A percentile compares a stretch with the other conserved stretches of the same genome.
Conservation (phyloP, 176 grass and related monocot genomes). For the Eleusine coracana region DNA sequence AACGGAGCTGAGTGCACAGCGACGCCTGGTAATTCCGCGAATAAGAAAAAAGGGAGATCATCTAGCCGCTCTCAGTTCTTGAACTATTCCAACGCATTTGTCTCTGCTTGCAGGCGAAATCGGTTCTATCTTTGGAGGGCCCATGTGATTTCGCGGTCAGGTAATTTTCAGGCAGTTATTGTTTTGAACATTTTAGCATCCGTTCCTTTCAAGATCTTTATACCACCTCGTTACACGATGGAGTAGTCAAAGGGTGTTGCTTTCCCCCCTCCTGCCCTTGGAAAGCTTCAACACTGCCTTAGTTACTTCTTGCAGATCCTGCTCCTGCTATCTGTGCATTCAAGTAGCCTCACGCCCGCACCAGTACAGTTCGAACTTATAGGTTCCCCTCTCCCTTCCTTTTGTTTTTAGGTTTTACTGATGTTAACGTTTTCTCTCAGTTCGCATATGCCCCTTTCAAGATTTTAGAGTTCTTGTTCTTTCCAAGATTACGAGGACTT, state of each 20-base stretch:
- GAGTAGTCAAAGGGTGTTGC: conserved; percentile 66
- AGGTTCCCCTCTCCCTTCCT: conserved; percentile 23
- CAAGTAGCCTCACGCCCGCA: conserved; percentile 36
- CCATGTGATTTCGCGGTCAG: conserved; percentile 37
- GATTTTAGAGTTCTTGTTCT: conserved; percentile 3
- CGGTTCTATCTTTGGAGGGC: conserved; percentile 15
- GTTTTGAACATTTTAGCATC: conserved; percentile 38
- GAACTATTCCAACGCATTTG: conserved; percentile 12
- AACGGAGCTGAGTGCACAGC: conserved; percentile 22
- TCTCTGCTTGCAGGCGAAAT: conserved; percentile 35
- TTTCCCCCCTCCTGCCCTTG: conserved; percentile 49
- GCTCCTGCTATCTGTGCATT: conserved; percentile 58
- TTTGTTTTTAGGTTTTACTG: conserved; percentile 19
- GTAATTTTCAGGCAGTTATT: conserved; percentile 58
- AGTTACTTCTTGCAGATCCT: conserved; percentile 54
- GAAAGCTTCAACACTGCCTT: conserved; percentile 52
- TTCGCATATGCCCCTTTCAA: conserved; percentile 22
- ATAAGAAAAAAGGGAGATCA: conserved; percentile 5
- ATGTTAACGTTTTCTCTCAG: conserved; percentile 22
- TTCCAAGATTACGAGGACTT: conserved; percentile 29
- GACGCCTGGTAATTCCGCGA: conserved; percentile 36
- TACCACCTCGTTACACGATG: conserved; percentile 43
- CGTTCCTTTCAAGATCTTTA: conserved; percentile 68
- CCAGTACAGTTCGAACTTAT: conserved; percentile 28
- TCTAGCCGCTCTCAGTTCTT: conserved; percentile 25